These are phyloP conservation scores for Chlorella sp. DNA, from an alignment of 139 green algal species.

Conservation along the genomic window DNA sequence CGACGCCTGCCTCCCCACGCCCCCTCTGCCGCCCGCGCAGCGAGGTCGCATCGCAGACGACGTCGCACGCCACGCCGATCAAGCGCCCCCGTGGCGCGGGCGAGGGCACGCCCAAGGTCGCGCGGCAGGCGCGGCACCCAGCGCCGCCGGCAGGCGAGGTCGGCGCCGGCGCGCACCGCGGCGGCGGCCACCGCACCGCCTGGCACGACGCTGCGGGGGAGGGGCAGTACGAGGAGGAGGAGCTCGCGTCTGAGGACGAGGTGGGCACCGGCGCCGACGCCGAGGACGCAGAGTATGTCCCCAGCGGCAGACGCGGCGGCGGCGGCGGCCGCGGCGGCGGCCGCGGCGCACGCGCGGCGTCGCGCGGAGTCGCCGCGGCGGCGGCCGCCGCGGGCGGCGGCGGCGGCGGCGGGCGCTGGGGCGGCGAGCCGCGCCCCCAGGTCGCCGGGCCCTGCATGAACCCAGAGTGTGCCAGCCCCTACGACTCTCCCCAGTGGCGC, in stretches of 20 bases:
- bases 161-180: neutral
- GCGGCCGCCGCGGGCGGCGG: neutral
- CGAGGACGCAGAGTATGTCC: slow-evolving; percentile 14
- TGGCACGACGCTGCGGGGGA: neutral
- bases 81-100: neutral
- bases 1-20: neutral
- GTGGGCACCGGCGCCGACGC: neutral
- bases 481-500: slow-evolving; percentile 58
- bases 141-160: neutral
- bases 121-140: neutral
- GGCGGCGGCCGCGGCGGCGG: neutral
- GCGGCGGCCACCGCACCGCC: slow-evolving; percentile 5
- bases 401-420: neutral
- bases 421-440: neutral
- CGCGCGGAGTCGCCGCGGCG: neutral
- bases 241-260: slow-evolving; percentile 1
- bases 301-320: neutral
- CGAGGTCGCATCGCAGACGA: neutral
- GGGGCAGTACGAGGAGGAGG: neutral
- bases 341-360: neutral
- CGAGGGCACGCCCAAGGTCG: slow-evolving; percentile 4
- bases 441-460: slow-evolving; percentile 34
- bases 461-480: slow-evolving; percentile 37
- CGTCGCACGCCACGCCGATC: neutral
- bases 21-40: neutral